These are phyloP conservation scores for Eucalyptus paniculata DNA, from an alignment of 345 rosid genomes.

Conservation along the genomic window DNA sequence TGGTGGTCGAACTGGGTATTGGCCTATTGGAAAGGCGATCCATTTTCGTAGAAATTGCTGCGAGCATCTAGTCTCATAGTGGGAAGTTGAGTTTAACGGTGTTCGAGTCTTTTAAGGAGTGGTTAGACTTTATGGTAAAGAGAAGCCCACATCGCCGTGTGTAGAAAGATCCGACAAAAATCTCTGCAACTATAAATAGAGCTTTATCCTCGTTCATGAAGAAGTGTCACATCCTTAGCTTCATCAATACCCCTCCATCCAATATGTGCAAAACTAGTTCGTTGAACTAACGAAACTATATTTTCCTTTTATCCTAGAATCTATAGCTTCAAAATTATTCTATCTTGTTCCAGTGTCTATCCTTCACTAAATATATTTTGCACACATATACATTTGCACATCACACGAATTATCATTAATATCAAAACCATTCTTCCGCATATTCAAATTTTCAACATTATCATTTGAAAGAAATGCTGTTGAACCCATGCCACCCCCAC, in stretches of 20 bases:
- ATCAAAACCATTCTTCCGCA: neutral
- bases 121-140: neutral
- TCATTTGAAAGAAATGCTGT: neutral
- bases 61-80: neutral
- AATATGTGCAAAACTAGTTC: neutral
- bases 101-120: neutral
- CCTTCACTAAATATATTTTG: rapidly evolving
- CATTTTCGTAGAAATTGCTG: neutral
- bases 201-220: neutral
- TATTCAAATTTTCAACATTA: too few relatives aligned
- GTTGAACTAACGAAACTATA: neutral
- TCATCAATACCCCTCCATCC: neutral
- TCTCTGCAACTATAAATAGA: neutral
- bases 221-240: neutral
- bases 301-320: rapidly evolving
- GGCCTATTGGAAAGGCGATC: neutral
- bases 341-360: rapidly evolving
- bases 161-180: neutral
- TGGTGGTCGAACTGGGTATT: neutral
- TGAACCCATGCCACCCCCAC: neutral
- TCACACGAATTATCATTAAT: neutral
- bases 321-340: neutral
- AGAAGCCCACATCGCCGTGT: neutral
- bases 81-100: neutral
- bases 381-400: neutral